Percentiles rank a stretch among this genome's conserved stretches.
These are phyloP conservation scores for Nicotiana tomentosiformis DNA, from an alignment of 257 asterid species.

Conservation along the genomic window DNA sequence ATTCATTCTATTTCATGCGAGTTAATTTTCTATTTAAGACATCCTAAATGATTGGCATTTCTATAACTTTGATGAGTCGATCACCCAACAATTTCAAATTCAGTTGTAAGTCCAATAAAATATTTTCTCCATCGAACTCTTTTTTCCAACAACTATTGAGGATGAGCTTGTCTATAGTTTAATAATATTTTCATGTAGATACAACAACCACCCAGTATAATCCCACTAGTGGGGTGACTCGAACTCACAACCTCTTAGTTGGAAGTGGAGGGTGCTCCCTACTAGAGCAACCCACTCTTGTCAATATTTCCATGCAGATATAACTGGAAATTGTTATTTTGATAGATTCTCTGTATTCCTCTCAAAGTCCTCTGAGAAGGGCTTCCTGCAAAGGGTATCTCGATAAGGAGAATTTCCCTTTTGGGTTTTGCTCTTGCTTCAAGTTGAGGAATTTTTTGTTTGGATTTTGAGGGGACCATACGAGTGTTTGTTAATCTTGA, in stretches of 20 bases:
- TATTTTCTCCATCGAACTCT: background rate
- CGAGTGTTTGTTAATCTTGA: constrained; percentile 3
- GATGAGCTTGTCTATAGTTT: background rate
- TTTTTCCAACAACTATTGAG: background rate
- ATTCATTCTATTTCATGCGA: background rate
- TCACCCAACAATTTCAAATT: background rate
- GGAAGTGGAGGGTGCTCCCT: too few relatives aligned
- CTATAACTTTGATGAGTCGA: background rate
- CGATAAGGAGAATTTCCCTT: background rate
- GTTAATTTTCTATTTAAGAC: background rate
- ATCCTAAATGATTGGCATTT: background rate
- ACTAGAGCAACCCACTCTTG: too few relatives aligned
- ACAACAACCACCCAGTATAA: too few relatives aligned
- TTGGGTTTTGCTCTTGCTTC: background rate
- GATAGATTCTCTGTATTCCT: background rate
- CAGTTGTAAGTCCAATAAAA: background rate
- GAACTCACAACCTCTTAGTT: too few relatives aligned
- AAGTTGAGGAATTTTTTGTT: background rate
- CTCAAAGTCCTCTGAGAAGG: background rate
- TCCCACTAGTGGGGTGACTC: too few relatives aligned
- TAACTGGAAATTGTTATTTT: background rate
- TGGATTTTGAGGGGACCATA: background rate
- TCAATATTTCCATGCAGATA: background rate
- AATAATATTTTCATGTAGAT: background rate
- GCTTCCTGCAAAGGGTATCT: background rate